phyloP scores from a whole-genome alignment of 2,329 filamentous ascomycete genomes.

The Phyllosticta ampelicida region DNA sequence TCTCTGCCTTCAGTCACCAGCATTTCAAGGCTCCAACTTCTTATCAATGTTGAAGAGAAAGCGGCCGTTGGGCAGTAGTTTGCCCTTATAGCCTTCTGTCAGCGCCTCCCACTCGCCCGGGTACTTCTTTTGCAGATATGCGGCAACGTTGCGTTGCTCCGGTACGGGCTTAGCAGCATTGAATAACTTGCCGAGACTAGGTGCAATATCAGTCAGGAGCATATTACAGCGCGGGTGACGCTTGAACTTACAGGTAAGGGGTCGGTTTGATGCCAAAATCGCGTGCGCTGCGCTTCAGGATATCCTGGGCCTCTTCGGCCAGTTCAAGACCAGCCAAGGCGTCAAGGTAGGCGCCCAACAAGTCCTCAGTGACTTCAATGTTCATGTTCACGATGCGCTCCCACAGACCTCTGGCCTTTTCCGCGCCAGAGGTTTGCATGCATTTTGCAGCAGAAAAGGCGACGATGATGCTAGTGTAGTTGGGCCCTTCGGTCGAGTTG shows the following conservation, averaged over 20 bases:
- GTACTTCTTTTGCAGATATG: background rate
- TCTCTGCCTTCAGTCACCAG: background rate
- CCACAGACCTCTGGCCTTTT: constrained; percentile 52
- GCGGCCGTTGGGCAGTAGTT: background rate
- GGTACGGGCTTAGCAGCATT: background rate
- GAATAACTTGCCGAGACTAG: background rate
- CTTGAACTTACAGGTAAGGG: background rate
- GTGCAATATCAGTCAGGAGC: background rate
- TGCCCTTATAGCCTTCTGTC: background rate
- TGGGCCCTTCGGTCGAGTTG: constrained; percentile 75
- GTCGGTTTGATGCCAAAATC: background rate
- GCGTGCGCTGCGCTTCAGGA: background rate
- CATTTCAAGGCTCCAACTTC: background rate
- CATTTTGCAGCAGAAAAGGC: constrained; percentile 72
- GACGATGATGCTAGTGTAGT: constrained; percentile 67
- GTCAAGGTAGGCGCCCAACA: constrained; percentile 69
- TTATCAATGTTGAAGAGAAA: background rate
- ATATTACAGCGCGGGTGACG: background rate
- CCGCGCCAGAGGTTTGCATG: constrained; percentile 33
- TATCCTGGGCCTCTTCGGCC: constrained; percentile 49
- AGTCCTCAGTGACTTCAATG: constrained; percentile 59
- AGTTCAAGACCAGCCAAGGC: constrained; percentile 64
- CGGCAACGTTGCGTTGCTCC: background rate
- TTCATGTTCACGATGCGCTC: constrained; percentile 60
- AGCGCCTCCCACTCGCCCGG: background rate